A percentile compares a stretch with the other conserved stretches of the same genome.
phyloP scores from a whole-genome alignment of 352 stramenopile genomes.

The Lagenidium giganteum region DNA sequence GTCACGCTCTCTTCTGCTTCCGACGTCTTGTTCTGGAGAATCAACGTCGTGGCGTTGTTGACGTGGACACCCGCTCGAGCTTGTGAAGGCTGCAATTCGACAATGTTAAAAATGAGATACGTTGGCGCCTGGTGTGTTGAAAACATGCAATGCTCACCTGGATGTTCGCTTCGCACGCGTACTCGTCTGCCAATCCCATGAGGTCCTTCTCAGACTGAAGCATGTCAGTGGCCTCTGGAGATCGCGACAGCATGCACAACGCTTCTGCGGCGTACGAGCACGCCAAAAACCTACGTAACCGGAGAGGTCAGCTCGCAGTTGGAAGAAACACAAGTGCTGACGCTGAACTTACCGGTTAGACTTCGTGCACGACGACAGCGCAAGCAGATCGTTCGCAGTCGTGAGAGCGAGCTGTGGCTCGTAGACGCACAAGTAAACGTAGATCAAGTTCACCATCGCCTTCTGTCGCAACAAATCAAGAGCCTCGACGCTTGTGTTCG shows the following conservation, averaged over 20 bases:
- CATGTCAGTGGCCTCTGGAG: constrained; percentile 65
- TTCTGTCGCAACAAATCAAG: constrained; percentile 79
- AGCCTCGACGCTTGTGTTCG: constrained; percentile 47
- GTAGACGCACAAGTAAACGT: constrained; percentile 89
- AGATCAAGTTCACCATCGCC: constrained; percentile 82
- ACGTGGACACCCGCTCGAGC: constrained; percentile 77
- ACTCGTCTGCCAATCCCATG: constrained; percentile 72
- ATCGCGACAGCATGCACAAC: constrained; percentile 83
- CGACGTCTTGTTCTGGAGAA: constrained; percentile 65
- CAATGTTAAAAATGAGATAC: not conserved
- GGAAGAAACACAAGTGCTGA: not conserved
- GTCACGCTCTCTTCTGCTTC: constrained; percentile 84
- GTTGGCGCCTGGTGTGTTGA: no score
- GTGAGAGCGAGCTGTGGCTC: constrained; percentile 86
- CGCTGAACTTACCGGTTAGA: constrained; percentile 37
- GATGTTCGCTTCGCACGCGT: constrained; percentile 69
- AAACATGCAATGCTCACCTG: no score
- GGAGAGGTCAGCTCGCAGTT: not conserved
- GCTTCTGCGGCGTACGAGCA: constrained; percentile 88
- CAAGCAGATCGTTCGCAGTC: constrained; percentile 74
- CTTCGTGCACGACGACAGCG: constrained; percentile 62
- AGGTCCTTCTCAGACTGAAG: constrained; percentile 74
- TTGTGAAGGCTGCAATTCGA: no score
- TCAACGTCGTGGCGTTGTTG: constrained; percentile 77
- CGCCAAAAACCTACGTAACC: constrained; percentile 47